Evolutionary conservation across 2,329 filamentous ascomycete species (phyloP), one percentile per base, ranked within the genome.

Genomic region (Pseudogymnoascus sp.): DNA sequence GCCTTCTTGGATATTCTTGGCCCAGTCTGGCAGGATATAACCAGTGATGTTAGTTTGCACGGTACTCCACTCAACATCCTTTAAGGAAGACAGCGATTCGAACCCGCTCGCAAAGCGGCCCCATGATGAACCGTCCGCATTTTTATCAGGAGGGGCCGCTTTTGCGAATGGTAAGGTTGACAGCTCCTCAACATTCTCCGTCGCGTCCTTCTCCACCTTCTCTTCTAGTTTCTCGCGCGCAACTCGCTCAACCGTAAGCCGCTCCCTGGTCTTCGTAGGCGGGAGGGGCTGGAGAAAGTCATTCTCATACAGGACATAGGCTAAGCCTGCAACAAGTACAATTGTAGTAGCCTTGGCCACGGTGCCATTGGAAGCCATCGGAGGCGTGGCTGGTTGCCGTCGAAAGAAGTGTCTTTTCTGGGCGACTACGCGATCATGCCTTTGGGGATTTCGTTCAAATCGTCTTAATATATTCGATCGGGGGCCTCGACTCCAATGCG

Each of bases 21-120:
- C 86, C 93, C 93, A 97, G 43, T 89, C 85, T 0, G 93, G 93
- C 2, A 95, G 75, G 35, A 97, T 86, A 66, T 84, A 81, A 70
- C 84, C 86, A 38, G 88, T 86, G 26, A 96, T 77, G 19, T 76
- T 80, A 66, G 85, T 83, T 1, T 84, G 78, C 8, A 85, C 69
- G 1, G 71, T 73, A 4, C 76, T 72, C 81, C 83, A 86, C 69
- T 87, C 80, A 3, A 82, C 74, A 66, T 83, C 80, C 19, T 81
- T 78, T 2, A 80, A 72, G 12, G 79, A 71, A 12, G 83, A 80
- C 58, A 90, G 78, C 29, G 61, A 31, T 33, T 62, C 52, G 35
- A 62, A 60, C 26, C 61, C 21, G 33, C 26, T 23, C 7, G 61
- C 19, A 35, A 73, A 72, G 29, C 39, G 68, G 5, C 64, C 67